Evolutionary conservation across 768 basidiomycete species (phyloP).

Genomic region (Termitomyces eurrhizus): DNA sequence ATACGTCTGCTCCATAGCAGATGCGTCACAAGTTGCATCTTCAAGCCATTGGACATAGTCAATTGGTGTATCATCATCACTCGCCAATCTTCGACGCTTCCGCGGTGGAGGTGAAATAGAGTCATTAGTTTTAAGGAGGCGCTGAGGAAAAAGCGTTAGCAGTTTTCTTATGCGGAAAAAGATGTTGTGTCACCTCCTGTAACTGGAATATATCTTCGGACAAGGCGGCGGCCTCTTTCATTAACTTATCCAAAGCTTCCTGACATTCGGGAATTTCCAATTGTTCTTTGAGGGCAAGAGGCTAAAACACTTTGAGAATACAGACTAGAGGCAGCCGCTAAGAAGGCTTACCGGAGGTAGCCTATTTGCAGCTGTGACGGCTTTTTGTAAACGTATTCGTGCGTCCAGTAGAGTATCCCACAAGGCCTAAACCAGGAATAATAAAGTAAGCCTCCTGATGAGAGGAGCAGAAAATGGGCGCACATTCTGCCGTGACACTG

Average conservation of each 20-base stretch:
- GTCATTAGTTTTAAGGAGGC: constrained; percentile 44
- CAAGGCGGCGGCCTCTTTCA: constrained; percentile 57
- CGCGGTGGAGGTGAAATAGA: constrained; percentile 44
- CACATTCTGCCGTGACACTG: constrained; percentile 81
- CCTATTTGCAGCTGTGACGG: constrained; percentile 56
- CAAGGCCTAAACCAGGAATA: constrained; percentile 46
- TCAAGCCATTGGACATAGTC: constrained; percentile 35
- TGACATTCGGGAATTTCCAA: constrained; percentile 36
- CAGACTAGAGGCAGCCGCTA: background rate
- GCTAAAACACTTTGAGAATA: constrained; percentile 20
- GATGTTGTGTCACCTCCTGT: constrained; percentile 51
- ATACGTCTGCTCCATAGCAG: constrained; percentile 51
- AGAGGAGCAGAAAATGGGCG: constrained; percentile 23
- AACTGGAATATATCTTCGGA: constrained; percentile 66
- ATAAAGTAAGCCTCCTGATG: background rate
- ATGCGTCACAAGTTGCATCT: constrained; percentile 37
- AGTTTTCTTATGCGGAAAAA: background rate
- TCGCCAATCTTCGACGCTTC: constrained; percentile 50
- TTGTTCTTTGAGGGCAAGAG: constrained; percentile 31
- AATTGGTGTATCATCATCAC: constrained; percentile 20
- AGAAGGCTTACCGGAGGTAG: constrained; percentile 54
- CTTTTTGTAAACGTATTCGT: constrained; percentile 91
- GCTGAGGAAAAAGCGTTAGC: constrained; percentile 26
- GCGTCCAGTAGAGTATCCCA: constrained; percentile 89
- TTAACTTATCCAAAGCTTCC: constrained; percentile 44